These are phyloP conservation scores for Knoxdaviesia proteae DNA, from an alignment of 2,329 filamentous ascomycete species.

Conservation along the genomic window DNA sequence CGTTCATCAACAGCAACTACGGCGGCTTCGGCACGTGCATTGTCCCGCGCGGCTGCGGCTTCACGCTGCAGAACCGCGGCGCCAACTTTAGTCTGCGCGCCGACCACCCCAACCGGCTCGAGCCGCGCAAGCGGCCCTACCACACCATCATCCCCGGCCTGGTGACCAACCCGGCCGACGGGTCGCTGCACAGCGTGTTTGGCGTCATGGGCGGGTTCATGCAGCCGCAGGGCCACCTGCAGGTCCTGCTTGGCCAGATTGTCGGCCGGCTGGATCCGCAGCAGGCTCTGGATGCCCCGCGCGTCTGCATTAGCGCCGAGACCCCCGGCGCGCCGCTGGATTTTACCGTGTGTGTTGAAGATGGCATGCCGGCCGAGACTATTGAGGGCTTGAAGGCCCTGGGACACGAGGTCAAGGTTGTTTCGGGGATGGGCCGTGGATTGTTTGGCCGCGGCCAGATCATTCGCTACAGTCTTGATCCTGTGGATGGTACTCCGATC, in stretches of 20 bases:
- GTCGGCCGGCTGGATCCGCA: conserved; percentile 68
- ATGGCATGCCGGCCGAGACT: conserved; percentile 52
- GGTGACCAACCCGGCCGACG: conserved; percentile 57
- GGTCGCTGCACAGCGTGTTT: conserved; percentile 63
- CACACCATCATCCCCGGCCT: conserved; percentile 95
- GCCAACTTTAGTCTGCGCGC: conserved; percentile 59
- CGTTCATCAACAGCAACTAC: conserved; percentile 94
- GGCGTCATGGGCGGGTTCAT: conserved; percentile 98
- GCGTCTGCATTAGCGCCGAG: conserved; percentile 68
- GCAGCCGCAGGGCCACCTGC: conserved; percentile 92
- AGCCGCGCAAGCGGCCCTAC: conserved; percentile 72
- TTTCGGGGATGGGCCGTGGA: conserved; percentile 41
- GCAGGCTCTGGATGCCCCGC: conserved; percentile 70
- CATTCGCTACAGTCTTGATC: conserved; percentile 56
- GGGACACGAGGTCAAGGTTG: conserved; percentile 53
- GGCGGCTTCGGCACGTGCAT: conserved; percentile 74
- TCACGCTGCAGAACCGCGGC: conserved; percentile 85
- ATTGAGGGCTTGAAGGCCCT: conserved; percentile 43
- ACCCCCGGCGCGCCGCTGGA: conserved; percentile 41
- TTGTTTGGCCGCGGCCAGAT: conserved; percentile 78
- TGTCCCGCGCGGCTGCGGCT: conserved; percentile 69
- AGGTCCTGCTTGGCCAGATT: conserved; percentile 77
- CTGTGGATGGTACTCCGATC: conserved; percentile 43
- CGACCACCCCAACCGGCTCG: conserved; percentile 60
- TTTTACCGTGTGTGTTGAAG: conserved; percentile 56